Percentiles rank a stretch among this genome's conserved stretches.
phyloP scores from a whole-genome alignment of 2,329 filamentous ascomycete species.

The Aureobasidium pullulans region DNA sequence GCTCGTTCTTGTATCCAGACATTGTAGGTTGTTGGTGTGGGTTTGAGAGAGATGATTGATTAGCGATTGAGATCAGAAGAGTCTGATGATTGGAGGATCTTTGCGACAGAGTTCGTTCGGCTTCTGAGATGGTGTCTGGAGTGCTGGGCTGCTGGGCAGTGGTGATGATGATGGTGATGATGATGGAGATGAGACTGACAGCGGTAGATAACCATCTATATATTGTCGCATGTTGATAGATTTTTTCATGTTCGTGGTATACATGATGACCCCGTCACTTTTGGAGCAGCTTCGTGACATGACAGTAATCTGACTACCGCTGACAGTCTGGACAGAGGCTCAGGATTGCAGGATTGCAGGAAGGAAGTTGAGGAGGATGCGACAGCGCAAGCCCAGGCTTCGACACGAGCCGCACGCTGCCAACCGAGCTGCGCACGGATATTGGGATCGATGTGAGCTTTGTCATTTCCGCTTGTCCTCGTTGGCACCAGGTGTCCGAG shows the following conservation, averaged over 20 bases:
- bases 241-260: background rate
- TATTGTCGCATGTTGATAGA: background rate
- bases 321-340: background rate
- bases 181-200: background rate
- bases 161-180: background rate
- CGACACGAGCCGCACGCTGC: background rate
- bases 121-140: background rate
- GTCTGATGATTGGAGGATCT: background rate
- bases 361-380: background rate
- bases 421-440: background rate
- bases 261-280: background rate
- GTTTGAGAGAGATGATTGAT: background rate
- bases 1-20: constrained; percentile 18
- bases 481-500: too few species aligned
- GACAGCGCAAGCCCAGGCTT: background rate
- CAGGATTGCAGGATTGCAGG: background rate
- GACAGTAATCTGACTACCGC: background rate
- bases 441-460: background rate
- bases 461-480: too few species aligned
- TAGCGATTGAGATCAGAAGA: background rate
- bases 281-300: background rate
- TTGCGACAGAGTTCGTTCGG: background rate
- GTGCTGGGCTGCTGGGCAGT: background rate
- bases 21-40: background rate
- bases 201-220: background rate